Evolutionary conservation across 2,329 filamentous ascomycete species (phyloP).

Genomic region (Periconia sp.): DNA sequence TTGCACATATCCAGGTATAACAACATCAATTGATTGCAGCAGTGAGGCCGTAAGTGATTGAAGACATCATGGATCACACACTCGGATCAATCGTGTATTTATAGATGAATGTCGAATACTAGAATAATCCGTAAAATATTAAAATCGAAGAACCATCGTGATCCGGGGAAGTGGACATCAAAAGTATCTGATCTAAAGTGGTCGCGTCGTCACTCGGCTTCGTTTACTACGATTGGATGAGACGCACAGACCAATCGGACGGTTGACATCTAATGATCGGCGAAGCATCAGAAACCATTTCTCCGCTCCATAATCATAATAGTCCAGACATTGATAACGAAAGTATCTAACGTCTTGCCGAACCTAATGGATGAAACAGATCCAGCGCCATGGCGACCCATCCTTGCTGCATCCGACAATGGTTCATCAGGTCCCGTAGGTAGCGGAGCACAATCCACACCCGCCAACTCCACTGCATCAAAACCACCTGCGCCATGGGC

Average conservation of each 20-base stretch:
- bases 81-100: no score
- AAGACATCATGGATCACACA: no score
- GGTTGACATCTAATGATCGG: neutral
- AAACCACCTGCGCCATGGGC: constrained; percentile 28
- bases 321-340: constrained; percentile 3
- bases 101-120: no score
- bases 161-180: no score
- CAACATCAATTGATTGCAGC: no score
- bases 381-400: constrained; percentile 6
- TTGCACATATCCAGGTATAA: no score
- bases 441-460: constrained; percentile 17
- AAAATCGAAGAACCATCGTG: no score
- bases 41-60: no score
- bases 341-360: constrained; percentile 3
- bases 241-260: neutral
- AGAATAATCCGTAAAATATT: no score
- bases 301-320: neutral
- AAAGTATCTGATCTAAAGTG: neutral
- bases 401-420: constrained; percentile 16
- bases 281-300: constrained; percentile 2
- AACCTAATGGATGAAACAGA: constrained; percentile 21
- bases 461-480: constrained; percentile 20
- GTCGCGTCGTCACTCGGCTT: neutral
- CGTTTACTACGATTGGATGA: neutral
- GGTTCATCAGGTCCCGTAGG: constrained; percentile 13